Conservation (phyloP, 257 asterid genomes). For the Capsicum chinense region DNA sequence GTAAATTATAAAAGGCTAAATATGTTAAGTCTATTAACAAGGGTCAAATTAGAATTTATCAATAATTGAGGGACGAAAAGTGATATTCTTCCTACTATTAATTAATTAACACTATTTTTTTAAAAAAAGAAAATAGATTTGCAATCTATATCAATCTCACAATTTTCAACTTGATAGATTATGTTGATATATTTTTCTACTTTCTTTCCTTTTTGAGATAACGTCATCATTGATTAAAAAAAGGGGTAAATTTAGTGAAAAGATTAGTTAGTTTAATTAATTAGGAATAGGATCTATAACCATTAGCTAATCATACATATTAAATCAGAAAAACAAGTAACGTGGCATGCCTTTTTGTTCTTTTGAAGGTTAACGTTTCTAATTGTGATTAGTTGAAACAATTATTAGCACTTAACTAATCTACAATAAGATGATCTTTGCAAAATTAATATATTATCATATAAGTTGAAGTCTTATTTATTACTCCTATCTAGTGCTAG, state of each 20-base stretch:
- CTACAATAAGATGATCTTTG: neutral
- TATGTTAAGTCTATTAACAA: neutral
- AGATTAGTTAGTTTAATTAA: slow-evolving; percentile 10
- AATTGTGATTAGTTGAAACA: slow-evolving; percentile 13
- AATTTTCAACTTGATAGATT: slow-evolving; percentile 3
- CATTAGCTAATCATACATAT: neutral
- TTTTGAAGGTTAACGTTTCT: slow-evolving; percentile 15
- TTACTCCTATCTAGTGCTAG: neutral
- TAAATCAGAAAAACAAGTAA: neutral
- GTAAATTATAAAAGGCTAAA: neutral
- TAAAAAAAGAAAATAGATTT: neutral
- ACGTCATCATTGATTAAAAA: neutral
- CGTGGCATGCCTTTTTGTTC: neutral
- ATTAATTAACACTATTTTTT: neutral
- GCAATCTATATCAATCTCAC: neutral
- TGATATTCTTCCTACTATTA: neutral
- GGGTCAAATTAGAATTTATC: neutral
- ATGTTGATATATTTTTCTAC: neutral
- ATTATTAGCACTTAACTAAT: neutral
- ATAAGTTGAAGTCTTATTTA: neutral
- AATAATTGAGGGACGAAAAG: neutral
- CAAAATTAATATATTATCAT: neutral
- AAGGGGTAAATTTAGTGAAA: neutral
- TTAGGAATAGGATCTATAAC: neutral
- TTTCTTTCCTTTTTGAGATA: slow-evolving; percentile 6